Percentiles rank a stretch among this genome's conserved stretches.
Evolutionary conservation across 2,329 filamentous ascomycete genomes (phyloP).

Genomic region (Catunica adiposa): DNA sequence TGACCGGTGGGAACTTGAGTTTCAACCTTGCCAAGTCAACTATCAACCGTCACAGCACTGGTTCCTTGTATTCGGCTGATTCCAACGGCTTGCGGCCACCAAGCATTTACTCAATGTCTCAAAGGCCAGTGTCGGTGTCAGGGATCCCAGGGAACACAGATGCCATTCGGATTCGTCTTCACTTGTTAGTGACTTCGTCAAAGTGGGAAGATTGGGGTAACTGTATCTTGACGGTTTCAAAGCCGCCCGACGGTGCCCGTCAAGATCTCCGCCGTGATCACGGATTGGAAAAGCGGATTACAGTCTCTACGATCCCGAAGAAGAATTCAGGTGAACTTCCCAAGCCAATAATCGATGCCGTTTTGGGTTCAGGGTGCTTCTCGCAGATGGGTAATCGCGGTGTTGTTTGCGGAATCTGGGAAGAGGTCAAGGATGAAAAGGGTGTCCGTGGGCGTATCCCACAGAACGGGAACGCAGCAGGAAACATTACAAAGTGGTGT

Average conservation of each 20-base stretch:
- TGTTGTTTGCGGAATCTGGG: constrained; percentile 79
- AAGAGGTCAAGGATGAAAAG: constrained; percentile 50
- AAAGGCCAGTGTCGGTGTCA: constrained; percentile 25
- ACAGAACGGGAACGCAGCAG: constrained; percentile 33
- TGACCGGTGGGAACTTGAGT: constrained; percentile 51
- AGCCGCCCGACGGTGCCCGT: constrained; percentile 46
- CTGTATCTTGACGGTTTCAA: constrained; percentile 66
- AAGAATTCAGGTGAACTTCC: constrained; percentile 34
- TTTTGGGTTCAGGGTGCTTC: constrained; percentile 70
- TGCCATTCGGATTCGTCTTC: constrained; percentile 74
- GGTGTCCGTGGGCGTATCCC: constrained; percentile 37
- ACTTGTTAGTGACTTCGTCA: constrained; percentile 55
- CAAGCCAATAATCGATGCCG: constrained; percentile 61
- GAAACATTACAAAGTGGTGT: constrained; percentile 46
- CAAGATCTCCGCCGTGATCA: constrained; percentile 44
- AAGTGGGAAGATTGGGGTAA: constrained; percentile 90
- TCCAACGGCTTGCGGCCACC: constrained; percentile 41
- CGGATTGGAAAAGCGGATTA: constrained; percentile 67
- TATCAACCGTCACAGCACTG: constrained; percentile 40
- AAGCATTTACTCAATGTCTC: constrained; percentile 29
- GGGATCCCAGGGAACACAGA: constrained; percentile 46
- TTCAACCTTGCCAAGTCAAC: constrained; percentile 77
- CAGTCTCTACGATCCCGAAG: constrained; percentile 57
- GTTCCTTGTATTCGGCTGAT: constrained; percentile 44
- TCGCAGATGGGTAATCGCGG: constrained; percentile 68